phyloP scores from a whole-genome alignment of 306 rosid genomes.

The Fragaria nilgerrensis region DNA sequence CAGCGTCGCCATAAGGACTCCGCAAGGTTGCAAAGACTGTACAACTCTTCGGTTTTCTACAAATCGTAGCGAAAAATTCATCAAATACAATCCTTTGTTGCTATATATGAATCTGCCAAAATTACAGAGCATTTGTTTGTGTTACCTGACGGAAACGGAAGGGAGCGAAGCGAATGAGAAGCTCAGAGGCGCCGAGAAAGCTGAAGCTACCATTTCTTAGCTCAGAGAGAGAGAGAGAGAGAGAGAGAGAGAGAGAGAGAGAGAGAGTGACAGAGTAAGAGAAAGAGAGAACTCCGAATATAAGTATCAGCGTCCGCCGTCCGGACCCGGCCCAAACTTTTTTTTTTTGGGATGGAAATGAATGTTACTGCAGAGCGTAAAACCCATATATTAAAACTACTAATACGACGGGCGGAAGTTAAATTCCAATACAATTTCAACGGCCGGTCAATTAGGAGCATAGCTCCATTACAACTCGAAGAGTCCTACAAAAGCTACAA shows the following conservation, averaged over 20 bases:
- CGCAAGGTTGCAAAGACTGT: constrained; percentile 45
- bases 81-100: constrained; percentile 1
- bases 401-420: no score
- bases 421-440: no score
- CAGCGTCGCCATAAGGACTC: constrained; percentile 49
- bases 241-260: not conserved
- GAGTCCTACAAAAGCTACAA: no score
- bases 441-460: no score
- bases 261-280: not conserved
- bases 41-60: constrained; percentile 47
- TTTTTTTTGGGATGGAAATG: no score
- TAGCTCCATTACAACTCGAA: no score
- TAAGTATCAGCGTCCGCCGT: not conserved
- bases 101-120: not conserved
- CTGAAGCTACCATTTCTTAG: constrained; percentile 54
- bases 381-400: no score
- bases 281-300: not conserved
- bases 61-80: not conserved
- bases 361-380: no score
- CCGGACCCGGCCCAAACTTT: not conserved
- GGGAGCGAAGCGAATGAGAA: constrained; percentile 56
- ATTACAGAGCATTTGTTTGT: not conserved
- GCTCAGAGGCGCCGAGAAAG: constrained; percentile 51
- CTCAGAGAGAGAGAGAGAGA: not conserved
- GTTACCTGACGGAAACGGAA: constrained; percentile 42